Conservation (phyloP, 768 basidiomycete species). For the Hortiboletus campestris region DNA sequence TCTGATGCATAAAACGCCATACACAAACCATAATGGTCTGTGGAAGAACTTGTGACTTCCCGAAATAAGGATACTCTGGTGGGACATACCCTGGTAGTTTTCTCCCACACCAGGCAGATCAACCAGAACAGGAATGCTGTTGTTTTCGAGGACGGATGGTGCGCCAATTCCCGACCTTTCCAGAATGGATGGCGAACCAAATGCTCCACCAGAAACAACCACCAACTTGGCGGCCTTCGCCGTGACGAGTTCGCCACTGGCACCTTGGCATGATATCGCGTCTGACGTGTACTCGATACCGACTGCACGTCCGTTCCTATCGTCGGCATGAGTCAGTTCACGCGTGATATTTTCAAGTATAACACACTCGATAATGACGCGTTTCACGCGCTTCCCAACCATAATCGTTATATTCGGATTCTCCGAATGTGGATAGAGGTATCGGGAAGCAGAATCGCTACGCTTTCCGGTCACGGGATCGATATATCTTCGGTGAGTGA, state of each 20-base stretch:
- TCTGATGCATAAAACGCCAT: too few relatives aligned
- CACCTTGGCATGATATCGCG: constrained; percentile 19
- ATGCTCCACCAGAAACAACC: constrained; percentile 50
- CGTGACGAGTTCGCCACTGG: not conserved
- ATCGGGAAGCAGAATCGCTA: constrained; percentile 34
- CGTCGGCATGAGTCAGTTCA: not conserved
- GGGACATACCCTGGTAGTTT: constrained; percentile 50
- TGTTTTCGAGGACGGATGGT: constrained; percentile 41
- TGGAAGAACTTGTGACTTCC: too few relatives aligned
- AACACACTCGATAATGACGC: constrained; percentile 6
- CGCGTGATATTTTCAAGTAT: not conserved
- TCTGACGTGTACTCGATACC: constrained; percentile 39
- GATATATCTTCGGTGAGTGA: constrained; percentile 45
- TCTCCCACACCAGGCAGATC: constrained; percentile 80
- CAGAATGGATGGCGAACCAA: constrained; percentile 56
- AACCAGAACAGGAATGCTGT: constrained; percentile 47
- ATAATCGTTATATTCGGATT: constrained; percentile 31
- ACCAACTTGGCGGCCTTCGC: constrained; percentile 40
- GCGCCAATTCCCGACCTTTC: constrained; percentile 72
- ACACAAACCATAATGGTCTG: not conserved
- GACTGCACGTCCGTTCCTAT: constrained; percentile 35
- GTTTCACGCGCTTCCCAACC: constrained; percentile 23
- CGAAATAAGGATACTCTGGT: not conserved
- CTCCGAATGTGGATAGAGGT: constrained; percentile 35
- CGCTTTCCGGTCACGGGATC: constrained; percentile 38